phyloP scores from a whole-genome alignment of 2,329 filamentous ascomycete genomes.

The Botrytis fabae region DNA sequence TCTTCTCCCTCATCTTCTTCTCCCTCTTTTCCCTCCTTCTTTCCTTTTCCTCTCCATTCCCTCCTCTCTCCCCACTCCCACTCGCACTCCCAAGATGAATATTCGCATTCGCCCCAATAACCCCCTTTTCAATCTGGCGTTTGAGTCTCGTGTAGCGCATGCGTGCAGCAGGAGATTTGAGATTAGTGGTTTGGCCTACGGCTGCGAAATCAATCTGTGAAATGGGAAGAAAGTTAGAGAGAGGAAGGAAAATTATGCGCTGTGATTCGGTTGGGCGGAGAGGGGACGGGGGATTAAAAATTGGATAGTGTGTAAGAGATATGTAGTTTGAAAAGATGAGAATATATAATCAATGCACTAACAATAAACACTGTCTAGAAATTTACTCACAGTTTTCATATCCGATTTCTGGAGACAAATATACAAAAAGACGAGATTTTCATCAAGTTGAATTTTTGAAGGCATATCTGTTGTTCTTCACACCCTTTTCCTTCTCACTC shows the following conservation, averaged over 20 bases:
- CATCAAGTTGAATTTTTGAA: conserved; percentile 43
- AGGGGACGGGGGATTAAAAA: background rate
- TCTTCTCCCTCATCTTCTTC: conserved; percentile 2
- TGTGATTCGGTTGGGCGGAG: background rate
- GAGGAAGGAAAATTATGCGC: background rate
- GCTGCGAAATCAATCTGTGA: conserved; percentile 45
- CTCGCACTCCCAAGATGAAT: conserved; percentile 26
- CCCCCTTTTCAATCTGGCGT: conserved; percentile 39
- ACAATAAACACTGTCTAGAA: too few species aligned
- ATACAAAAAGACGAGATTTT: conserved; percentile 46
- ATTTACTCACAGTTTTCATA: conserved; percentile 41
- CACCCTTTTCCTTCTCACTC: too few species aligned
- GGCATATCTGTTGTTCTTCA: conserved; percentile 38
- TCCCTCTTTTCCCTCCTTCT: background rate
- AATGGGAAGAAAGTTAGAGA: background rate
- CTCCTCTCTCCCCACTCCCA: conserved; percentile 7
- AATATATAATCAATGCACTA: background rate
- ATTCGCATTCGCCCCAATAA: conserved; percentile 34
- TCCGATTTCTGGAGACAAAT: conserved; percentile 45
- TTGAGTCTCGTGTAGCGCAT: conserved; percentile 44
- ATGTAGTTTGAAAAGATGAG: background rate
- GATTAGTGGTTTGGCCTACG: conserved; percentile 40
- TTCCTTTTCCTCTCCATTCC: conserved; percentile 16
- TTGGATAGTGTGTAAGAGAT: background rate
- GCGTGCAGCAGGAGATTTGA: conserved; percentile 44